Conservation (phyloP, 225 moss, liverwort and hornwort species). For the Pleurozium schreberi region DNA sequence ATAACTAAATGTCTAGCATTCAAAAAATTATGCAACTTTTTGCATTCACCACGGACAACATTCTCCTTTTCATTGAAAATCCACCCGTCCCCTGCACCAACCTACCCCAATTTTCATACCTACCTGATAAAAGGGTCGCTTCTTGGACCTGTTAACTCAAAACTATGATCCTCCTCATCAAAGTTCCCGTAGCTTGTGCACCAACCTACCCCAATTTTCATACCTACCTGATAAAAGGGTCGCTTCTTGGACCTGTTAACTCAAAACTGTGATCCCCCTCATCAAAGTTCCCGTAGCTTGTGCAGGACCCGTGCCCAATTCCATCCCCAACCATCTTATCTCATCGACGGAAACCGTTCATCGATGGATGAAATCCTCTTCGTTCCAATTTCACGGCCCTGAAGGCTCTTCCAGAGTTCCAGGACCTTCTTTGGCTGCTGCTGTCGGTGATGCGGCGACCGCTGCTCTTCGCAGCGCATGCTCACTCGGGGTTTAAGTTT, state of each 20-base stretch:
- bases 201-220: background rate
- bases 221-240: background rate
- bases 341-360: background rate
- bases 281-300: background rate
- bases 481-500: background rate
- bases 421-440: slow-evolving; percentile 10
- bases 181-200: no score
- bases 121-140: background rate
- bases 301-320: background rate
- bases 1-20: background rate
- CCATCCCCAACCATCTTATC: background rate
- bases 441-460: background rate
- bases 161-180: no score
- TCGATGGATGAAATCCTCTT: slow-evolving; percentile 1
- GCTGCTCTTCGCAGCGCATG: background rate
- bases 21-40: background rate
- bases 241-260: no score
- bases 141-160: no score
- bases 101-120: background rate
- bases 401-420: slow-evolving; percentile 23
- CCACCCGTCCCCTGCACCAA: no score
- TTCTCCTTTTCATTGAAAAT: background rate
- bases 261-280: background rate
- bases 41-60: fast-evolving
- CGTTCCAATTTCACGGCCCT: background rate